phyloP scores from a whole-genome alignment of 139 green algal species.

The Edaphochlamys debaryana region DNA sequence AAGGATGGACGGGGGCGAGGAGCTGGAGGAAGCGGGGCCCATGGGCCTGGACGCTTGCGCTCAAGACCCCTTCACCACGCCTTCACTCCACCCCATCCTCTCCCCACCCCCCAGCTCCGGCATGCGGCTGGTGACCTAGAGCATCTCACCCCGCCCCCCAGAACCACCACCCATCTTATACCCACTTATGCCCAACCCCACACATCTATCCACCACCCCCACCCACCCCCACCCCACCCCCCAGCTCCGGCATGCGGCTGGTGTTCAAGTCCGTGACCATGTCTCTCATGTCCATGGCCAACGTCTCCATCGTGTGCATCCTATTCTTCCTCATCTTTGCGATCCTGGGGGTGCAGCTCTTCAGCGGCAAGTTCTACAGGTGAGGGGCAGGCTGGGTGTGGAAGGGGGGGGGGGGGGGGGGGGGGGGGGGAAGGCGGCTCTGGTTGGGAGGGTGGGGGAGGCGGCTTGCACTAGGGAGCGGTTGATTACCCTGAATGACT shows the following conservation, averaged over 20 bases:
- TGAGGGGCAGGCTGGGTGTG: not conserved
- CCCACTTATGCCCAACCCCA: too few relatives aligned
- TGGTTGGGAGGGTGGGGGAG: not conserved
- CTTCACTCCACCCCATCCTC: too few relatives aligned
- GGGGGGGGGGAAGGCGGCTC: not conserved
- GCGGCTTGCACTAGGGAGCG: not conserved
- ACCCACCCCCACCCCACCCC: too few relatives aligned
- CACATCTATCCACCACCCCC: too few relatives aligned
- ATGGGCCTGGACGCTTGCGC: too few relatives aligned
- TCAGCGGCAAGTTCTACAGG: constrained; percentile 61
- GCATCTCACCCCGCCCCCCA: too few relatives aligned
- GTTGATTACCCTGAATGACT: too few relatives aligned
- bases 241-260: constrained; percentile 78
- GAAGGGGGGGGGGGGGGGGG: not conserved
- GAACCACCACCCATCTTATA: too few relatives aligned
- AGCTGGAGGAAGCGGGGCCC: too few relatives aligned
- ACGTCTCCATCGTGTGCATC: constrained; percentile 79
- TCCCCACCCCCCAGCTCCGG: too few relatives aligned
- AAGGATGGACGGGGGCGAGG: too few relatives aligned
- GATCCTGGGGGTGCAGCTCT: constrained; percentile 87
- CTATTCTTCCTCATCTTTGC: constrained; percentile 89
- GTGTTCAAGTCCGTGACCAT: constrained; percentile 59
- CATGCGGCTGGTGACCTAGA: constrained; percentile 79
- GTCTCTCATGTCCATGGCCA: constrained; percentile 71
- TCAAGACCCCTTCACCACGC: too few relatives aligned